phyloP scores from a whole-genome alignment of 2,329 filamentous ascomycete species.

The Chlorencoelia australis region DNA sequence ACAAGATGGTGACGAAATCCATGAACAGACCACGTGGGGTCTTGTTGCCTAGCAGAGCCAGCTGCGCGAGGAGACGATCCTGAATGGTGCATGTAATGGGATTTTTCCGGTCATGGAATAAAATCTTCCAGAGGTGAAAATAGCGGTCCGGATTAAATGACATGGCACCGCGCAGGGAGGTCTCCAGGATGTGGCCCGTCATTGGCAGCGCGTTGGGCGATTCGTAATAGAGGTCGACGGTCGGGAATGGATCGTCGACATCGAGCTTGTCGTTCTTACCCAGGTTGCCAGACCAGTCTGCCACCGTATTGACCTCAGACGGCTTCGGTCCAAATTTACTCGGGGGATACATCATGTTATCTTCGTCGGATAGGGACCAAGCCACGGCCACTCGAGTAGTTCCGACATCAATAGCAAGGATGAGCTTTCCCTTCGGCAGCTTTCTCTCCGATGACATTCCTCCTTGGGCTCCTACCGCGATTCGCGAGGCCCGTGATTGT shows the following conservation, averaged over 20 bases:
- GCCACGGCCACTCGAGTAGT: constrained; percentile 1
- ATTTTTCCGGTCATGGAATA: constrained; percentile 1
- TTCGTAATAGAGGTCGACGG: constrained; percentile 1
- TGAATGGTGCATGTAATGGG: not conserved
- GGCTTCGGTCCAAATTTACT: too few relatives aligned
- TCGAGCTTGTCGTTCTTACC: too few relatives aligned
- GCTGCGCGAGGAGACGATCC: not conserved
- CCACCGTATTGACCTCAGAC: not conserved
- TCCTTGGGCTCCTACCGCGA: too few relatives aligned
- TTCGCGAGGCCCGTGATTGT: too few relatives aligned
- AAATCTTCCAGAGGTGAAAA: constrained; percentile 1
- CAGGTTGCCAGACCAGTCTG: not conserved
- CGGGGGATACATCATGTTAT: too few relatives aligned
- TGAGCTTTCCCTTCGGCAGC: not conserved
- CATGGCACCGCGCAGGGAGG: too few relatives aligned
- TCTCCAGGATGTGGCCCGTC: not conserved
- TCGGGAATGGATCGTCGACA: too few relatives aligned
- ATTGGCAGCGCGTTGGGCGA: not conserved
- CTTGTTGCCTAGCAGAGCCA: not conserved
- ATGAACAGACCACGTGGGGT: not conserved
- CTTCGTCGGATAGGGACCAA: too few relatives aligned
- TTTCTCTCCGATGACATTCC: too few relatives aligned
- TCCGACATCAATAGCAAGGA: constrained; percentile 1
- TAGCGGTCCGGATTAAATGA: not conserved
- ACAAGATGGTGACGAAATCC: not conserved